phyloP scores from a whole-genome alignment of 192 early-diverging fungal species.

The Entomortierella lignicola region DNA sequence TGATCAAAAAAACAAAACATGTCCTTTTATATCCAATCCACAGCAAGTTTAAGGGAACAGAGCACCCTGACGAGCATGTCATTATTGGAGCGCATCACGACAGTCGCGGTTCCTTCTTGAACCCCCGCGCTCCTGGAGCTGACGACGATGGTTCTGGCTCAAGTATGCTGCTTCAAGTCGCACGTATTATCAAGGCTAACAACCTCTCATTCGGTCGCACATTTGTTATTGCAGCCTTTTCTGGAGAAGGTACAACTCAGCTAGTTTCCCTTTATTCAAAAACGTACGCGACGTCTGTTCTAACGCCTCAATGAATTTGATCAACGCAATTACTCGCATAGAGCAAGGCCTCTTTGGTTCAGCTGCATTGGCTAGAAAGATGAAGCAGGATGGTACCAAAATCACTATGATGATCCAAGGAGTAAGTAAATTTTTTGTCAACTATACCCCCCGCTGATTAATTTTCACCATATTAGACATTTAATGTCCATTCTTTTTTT shows the following conservation, averaged over 20 bases:
- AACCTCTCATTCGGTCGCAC: slow-evolving; percentile 52
- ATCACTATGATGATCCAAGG: slow-evolving; percentile 60
- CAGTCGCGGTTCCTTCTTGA: slow-evolving; percentile 52
- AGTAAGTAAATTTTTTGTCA: slow-evolving; percentile 11
- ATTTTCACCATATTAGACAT: too few relatives aligned
- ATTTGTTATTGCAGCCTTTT: slow-evolving; percentile 52
- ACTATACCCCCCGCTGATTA: too few relatives aligned
- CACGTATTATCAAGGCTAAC: slow-evolving; percentile 47
- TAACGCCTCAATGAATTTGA: too few relatives aligned
- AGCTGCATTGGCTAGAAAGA: slow-evolving; percentile 48
- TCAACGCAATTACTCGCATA: slow-evolving; percentile 4
- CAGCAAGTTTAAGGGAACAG: slow-evolving; percentile 55
- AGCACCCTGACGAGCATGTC: slow-evolving; percentile 55
- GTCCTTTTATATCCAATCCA: slow-evolving; percentile 1
- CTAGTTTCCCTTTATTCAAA: too few relatives aligned
- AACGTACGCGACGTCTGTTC: too few relatives aligned
- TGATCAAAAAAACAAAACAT: neutral
- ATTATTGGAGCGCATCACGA: slow-evolving; percentile 60
- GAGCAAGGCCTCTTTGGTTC: slow-evolving; percentile 60
- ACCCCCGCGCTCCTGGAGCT: slow-evolving; percentile 55
- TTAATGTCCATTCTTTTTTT: slow-evolving; percentile 1
- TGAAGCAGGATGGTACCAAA: slow-evolving; percentile 24
- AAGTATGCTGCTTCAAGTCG: slow-evolving; percentile 53
- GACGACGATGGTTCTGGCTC: slow-evolving; percentile 58
- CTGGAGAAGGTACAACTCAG: slow-evolving; percentile 49